Evolutionary conservation across 257 asterid species (phyloP).

Genomic region (Phtheirospermum japonicum): DNA sequence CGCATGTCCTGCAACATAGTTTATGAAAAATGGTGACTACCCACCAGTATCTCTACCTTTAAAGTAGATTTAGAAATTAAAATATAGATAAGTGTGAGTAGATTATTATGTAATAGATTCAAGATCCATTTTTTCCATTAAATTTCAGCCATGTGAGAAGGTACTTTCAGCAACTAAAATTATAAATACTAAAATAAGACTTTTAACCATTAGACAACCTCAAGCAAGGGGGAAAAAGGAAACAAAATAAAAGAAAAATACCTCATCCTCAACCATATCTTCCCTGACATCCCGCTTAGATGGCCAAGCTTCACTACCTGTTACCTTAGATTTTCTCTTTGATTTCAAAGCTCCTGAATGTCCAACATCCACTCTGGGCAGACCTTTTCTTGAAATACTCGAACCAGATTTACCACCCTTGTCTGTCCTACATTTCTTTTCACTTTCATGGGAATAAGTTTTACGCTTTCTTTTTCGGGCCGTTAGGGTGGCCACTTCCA

Average conservation of each 20-base stretch:
- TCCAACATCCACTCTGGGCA: slow-evolving; percentile 25
- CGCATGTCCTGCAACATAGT: background rate
- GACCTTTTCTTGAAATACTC: slow-evolving; percentile 37
- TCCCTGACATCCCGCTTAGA: slow-evolving; percentile 29
- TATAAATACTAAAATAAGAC: background rate
- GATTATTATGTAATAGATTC: background rate
- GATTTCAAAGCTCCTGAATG: slow-evolving; percentile 44
- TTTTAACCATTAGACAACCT: slow-evolving; percentile 20
- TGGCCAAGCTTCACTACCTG: slow-evolving; percentile 35
- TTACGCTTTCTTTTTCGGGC: slow-evolving; percentile 52
- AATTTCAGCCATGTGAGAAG: background rate
- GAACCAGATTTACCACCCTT: slow-evolving; percentile 40
- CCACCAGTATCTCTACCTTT: slow-evolving; percentile 1
- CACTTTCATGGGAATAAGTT: slow-evolving; percentile 26
- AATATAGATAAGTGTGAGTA: background rate
- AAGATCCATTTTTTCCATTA: background rate
- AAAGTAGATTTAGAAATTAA: background rate
- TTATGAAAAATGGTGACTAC: background rate
- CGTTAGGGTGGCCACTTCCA: slow-evolving; percentile 39
- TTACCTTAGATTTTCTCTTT: slow-evolving; percentile 37
- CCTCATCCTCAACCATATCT: slow-evolving; percentile 54
- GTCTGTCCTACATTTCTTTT: slow-evolving; percentile 42
- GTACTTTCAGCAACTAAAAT: background rate
- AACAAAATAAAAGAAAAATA: slow-evolving; percentile 27
- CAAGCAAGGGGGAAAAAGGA: slow-evolving; percentile 15